Conservation (phyloP, 345 rosid genomes). For the Syzygium oleosum region DNA sequence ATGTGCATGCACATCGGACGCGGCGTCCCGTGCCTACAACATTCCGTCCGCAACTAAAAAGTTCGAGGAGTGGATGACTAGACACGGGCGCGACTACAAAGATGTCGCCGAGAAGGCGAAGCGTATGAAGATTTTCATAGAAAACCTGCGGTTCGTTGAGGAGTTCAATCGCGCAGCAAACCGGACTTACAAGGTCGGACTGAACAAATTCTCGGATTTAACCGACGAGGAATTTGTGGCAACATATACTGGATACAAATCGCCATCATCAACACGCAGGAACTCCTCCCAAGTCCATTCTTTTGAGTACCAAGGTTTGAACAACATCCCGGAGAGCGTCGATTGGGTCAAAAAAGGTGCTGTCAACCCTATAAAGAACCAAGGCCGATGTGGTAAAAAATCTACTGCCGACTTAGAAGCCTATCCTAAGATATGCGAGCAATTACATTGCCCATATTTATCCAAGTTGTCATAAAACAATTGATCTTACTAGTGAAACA, state of each 20-base stretch:
- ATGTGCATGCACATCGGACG: not conserved
- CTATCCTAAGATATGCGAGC: not conserved
- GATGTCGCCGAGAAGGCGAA: slow-evolving; percentile 13
- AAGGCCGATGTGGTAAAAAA: not conserved
- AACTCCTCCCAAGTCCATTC: not conserved
- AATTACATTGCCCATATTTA: not conserved
- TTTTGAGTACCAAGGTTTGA: slow-evolving; percentile 4
- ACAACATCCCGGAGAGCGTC: not conserved
- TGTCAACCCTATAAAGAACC: not conserved
- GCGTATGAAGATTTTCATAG: slow-evolving; percentile 21
- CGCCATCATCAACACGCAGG: not conserved
- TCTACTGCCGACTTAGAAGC: not conserved
- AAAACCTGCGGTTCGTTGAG: slow-evolving; percentile 21
- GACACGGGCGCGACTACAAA: slow-evolving; percentile 2
- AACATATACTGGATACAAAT: not conserved
- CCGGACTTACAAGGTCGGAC: slow-evolving; percentile 19
- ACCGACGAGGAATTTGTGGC: slow-evolving; percentile 20
- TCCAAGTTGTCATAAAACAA: not conserved
- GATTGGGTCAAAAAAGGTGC: slow-evolving; percentile 5
- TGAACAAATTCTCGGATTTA: slow-evolving; percentile 25
- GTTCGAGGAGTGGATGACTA: not conserved
- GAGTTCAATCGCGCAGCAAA: slow-evolving; percentile 10
- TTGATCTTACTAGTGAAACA: not conserved
- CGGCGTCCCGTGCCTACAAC: not conserved
- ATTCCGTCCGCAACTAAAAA: not conserved